Evolutionary conservation across 2,329 filamentous ascomycete genomes (phyloP), one percentile per base, ranked within the genome.

Genomic region (Canariomyces notabilis): DNA sequence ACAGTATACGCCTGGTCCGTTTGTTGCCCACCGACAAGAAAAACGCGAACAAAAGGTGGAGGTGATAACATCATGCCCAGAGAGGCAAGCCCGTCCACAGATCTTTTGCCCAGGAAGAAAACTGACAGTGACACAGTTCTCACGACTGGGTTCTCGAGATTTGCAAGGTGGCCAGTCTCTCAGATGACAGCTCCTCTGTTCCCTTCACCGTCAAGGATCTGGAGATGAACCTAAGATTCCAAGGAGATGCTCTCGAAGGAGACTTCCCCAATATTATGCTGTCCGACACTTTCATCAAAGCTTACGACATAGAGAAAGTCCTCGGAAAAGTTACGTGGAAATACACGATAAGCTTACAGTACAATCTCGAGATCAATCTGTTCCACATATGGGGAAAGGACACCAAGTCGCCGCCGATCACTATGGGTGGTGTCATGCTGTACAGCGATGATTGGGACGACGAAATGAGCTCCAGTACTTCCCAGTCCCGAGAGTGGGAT

Each of bases 91-190:
- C n/a, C 19, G 14, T 37, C 35, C 4, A 5, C n/a, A 21, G 12
- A 14, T n/a, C 26, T 21, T 21, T 21, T 18, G 20, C 2, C 29
- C 29, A 8, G 16, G 26, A 12, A 44, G 14, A 6, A 15, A 22
- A 36, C 56, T 61, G 34, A 62, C 44, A 33, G 18, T 38, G 4
- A 23, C 22, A 11, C 18, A 69, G 67, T 33, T 46, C 46, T 3
- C 51, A 66, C 7, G 68, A 71, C 48, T 72, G 69, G 69, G 60
- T 59, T 3, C 37, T 72, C 2, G 58, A 60, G 20, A 60, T 64
- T 1, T 42, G 60, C 11, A 55, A 61, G 4, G 57, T 61, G 5
- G 48, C 61, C 6, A 35, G 34, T 8, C 21, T 26, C 2, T 48
- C 54, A 5, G 49, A 53, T 16, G 43, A 46, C 19, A 52, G 48